Base-by-base conservation (phyloP, 2,329 filamentous ascomycete genomes). In the Microdochium trichocladiopsis region DNA sequence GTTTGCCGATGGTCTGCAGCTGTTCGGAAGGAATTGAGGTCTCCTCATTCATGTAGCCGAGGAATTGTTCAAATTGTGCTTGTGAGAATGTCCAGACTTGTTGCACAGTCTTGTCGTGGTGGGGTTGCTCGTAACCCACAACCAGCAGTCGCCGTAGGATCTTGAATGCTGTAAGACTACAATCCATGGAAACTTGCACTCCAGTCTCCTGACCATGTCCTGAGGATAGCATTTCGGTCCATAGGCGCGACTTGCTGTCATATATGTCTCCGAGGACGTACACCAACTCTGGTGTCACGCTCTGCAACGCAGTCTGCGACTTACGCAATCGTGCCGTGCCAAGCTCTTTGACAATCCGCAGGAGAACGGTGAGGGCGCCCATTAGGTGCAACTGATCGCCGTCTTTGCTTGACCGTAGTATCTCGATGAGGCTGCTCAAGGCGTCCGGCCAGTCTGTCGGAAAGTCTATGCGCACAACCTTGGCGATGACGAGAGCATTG, bases 321-420 rank as follows among this genome's bases (percentile, higher is more conserved):
- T 82, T 83, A 52, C 84, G 79, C 48, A 97, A 70, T 45, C 90
- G 80, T 2, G 88, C 92, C 0, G 88, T 92, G 1, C 88, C 85
- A 5, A 97, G 75, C 66, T 97, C 94, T 71, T 97, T 99, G 63
- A 95, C 84, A 25, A 96, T 84, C 48, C 93, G 87, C 14, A 97
- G 75, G 11, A 96, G 74, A 12, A 95, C 83, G 50, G 90, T 77
- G 45, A 97, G 77, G 8, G 84, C 80, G 48, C 91, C 84, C 23
- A 82, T 77, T 2, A 96, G 80, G 51, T 87, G 84, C 12, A 86
- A 64, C 45, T 83, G 81, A 58, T 85, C 82, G 9, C 77, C 76
- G 53, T 79, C 72, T 55, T 71, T 73, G 16, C 80, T 78, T 11
- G 72, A 69, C 52, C 87, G 83, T 31, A 95, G 76, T 25, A 86